Conservation (phyloP, 352 stramenopile genomes). For the Pythium chondricola region DNA sequence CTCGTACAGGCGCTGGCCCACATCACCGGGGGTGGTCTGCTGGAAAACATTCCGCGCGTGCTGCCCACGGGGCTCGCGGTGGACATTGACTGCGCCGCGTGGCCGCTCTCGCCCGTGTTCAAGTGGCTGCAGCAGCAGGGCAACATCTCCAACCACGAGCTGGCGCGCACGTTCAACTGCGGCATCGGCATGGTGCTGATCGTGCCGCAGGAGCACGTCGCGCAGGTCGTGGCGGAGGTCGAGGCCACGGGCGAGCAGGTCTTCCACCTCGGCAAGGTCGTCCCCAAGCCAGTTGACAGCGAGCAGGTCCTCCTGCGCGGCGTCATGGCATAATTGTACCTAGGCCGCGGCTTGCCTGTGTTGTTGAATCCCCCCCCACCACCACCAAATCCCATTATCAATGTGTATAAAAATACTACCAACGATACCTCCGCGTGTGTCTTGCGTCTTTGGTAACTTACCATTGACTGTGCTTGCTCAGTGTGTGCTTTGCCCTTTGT, state of each 20-base stretch:
- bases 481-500: no score
- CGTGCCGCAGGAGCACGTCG: constrained; percentile 84
- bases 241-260: constrained; percentile 84
- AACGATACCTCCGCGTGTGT: neutral
- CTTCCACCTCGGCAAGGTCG: constrained; percentile 85
- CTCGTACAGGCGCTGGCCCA: constrained; percentile 93
- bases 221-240: constrained; percentile 83
- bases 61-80: constrained; percentile 90
- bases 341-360: neutral
- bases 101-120: constrained; percentile 94
- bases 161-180: constrained; percentile 98
- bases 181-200: constrained; percentile 99
- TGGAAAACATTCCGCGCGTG: constrained; percentile 98
- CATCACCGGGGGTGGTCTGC: constrained; percentile 97
- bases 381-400: no score
- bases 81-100: constrained; percentile 88
- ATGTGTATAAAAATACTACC: no score
- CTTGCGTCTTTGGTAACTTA: neutral
- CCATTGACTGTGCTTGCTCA: no score
- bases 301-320: constrained; percentile 86
- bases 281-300: constrained; percentile 37
- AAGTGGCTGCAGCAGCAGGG: constrained; percentile 94
- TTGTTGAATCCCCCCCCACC: constrained; percentile 2
- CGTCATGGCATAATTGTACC: constrained; percentile 37
- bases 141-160: constrained; percentile 92